Evolutionary conservation across 345 rosid genomes (phyloP).

Genomic region (Eucalyptus marginata): DNA sequence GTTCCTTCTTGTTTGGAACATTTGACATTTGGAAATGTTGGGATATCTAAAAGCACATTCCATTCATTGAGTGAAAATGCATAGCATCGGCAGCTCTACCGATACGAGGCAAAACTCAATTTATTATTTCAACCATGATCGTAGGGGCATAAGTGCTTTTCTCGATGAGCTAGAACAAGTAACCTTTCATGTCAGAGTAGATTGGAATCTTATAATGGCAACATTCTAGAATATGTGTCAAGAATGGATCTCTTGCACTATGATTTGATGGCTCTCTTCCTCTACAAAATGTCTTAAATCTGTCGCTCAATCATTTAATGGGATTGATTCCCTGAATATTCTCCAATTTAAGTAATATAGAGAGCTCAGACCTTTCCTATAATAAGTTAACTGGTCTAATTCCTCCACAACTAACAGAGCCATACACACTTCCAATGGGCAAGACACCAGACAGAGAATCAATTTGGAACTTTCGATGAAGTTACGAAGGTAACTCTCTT

Average conservation of each 20-base stretch:
- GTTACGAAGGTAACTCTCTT: not conserved
- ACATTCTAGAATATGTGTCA: not conserved
- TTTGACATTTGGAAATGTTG: not conserved
- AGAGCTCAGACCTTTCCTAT: conserved; percentile 13
- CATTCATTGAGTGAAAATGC: not conserved
- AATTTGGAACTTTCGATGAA: not conserved
- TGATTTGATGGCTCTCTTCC: not conserved
- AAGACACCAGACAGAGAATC: not conserved
- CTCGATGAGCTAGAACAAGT: not conserved
- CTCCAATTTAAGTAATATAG: not conserved
- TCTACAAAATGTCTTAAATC: not conserved
- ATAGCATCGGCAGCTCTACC: not conserved
- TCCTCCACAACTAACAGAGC: not conserved
- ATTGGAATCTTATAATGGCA: not conserved
- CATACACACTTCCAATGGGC: not conserved
- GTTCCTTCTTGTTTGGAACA: not conserved
- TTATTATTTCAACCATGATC: not conserved
- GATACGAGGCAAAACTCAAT: not conserved
- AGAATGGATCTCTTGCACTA: not conserved
- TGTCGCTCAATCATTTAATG: conserved; percentile 2
- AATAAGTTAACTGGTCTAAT: conserved; percentile 4
- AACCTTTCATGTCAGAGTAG: not conserved
- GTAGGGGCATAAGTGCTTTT: not conserved
- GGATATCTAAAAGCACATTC: not conserved
- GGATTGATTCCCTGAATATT: conserved; percentile 9